Evolutionary conservation across 1,284 basidiomycete genomes (phyloP), one percentile per base, ranked within the genome.

Genomic region (Clitocybe nebularis): DNA sequence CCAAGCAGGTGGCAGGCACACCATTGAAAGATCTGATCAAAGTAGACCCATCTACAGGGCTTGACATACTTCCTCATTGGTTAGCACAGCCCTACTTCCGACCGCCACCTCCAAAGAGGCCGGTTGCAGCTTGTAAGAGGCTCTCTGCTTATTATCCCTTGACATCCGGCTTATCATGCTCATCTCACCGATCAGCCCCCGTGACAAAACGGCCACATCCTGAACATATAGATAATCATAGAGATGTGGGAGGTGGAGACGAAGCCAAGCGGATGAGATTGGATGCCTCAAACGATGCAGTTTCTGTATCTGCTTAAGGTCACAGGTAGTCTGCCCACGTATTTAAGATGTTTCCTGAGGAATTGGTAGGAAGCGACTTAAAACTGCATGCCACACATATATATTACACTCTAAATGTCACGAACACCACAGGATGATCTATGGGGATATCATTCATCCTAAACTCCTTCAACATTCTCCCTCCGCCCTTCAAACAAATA

Each of bases 21-120:
- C 49, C 62, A 0, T 39, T 71, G 7, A 68, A 69, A 43, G 72
- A 75, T 30, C 56, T 81, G 11, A 67, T 79, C 29, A 66, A 52
- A 11, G 49, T 71, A 5, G 79, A 84, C 30, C 63, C 70, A 8
- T 62, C 60, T 39, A 78, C 76, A 0, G 75, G 81, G 6, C 63
- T 84, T 47, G 72, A 73, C 36, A 60, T 79, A 1, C 71, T 93
- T 14, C 92, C 92, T 0, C 79, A 85, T 52, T 94, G 89, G 88
- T 69, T 89, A 8, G 80, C 83, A 6, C 93, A 96, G 61, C 92
- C 93, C 0, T 91, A 92, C 58, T 82, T 91, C 58, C 72, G 89
- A 13, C 75, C 81, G 19, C 16, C 54, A 23, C 56, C 52, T 4
- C 39, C 39, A 3, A 34, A 24, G 19, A 32, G 19, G 19, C 3